Percentiles rank a stretch among this genome's conserved stretches.
Conservation (phyloP, 2,329 filamentous ascomycete species). For the Bisporella sp. region DNA sequence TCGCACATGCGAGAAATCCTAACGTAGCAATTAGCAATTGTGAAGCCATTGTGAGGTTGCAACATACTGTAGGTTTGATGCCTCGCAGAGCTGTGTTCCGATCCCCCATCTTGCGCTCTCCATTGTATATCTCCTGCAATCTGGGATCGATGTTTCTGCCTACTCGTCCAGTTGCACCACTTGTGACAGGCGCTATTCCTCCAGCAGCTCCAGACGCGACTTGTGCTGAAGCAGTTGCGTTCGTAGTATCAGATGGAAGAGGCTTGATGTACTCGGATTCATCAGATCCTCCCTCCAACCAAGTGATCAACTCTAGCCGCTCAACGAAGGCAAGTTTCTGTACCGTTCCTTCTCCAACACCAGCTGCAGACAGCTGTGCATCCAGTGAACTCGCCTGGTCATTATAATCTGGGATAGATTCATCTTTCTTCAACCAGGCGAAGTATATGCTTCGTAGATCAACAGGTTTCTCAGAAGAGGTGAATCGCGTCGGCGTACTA, state of each 20-base stretch:
- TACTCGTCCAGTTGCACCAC: slow-evolving; percentile 42
- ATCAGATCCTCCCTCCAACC: slow-evolving; percentile 83
- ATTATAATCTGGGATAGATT: slow-evolving; percentile 86
- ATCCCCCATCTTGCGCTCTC: slow-evolving; percentile 87
- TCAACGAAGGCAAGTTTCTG: slow-evolving; percentile 90
- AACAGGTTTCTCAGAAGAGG: slow-evolving; percentile 65
- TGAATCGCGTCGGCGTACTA: slow-evolving; percentile 74
- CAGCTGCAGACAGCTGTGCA: slow-evolving; percentile 53
- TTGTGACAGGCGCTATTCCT: slow-evolving; percentile 30
- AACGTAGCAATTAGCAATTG: not conserved
- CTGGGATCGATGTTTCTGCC: slow-evolving; percentile 71
- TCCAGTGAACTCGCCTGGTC: slow-evolving; percentile 74
- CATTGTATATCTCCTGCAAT: slow-evolving; percentile 81
- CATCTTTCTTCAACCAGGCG: slow-evolving; percentile 89
- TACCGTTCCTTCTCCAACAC: slow-evolving; percentile 58
- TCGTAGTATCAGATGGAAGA: slow-evolving; percentile 55
- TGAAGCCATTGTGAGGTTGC: not conserved
- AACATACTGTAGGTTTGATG: slow-evolving; percentile 74
- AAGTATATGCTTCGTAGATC: slow-evolving; percentile 95
- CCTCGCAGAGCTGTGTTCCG: slow-evolving; percentile 83
- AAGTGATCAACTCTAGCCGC: slow-evolving; percentile 84
- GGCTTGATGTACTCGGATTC: slow-evolving; percentile 92
- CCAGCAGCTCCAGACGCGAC: slow-evolving; percentile 39
- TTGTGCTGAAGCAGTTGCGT: slow-evolving; percentile 37
- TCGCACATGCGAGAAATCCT: slow-evolving; percentile 93